Conservation (phyloP, 169 alveolate species). For the Cryptosporidium parvum region DNA sequence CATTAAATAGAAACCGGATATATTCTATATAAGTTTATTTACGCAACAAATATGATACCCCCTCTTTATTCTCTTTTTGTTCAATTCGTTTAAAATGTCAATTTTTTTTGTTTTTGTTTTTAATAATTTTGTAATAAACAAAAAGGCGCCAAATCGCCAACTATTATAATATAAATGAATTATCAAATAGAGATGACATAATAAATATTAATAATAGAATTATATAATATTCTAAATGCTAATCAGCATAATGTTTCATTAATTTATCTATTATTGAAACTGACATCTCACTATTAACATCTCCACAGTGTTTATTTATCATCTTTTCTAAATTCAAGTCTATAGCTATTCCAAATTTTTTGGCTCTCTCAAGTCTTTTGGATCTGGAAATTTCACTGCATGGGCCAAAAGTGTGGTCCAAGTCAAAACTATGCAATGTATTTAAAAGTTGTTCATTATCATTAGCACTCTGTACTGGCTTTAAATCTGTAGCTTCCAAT, state of each 20-base stretch:
- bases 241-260: constrained; percentile 3
- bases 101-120: too few species aligned
- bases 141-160: constrained; percentile 14
- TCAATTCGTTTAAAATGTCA: not conserved
- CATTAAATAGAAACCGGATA: constrained; percentile 7
- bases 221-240: not conserved
- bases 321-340: not conserved
- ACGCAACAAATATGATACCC: not conserved
- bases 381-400: constrained; percentile 53
- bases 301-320: not conserved
- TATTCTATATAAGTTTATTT: not conserved
- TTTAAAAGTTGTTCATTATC: not conserved
- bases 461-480: not conserved
- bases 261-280: constrained; percentile 38
- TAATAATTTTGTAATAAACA: too few species aligned
- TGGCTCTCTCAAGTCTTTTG: constrained; percentile 50
- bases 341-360: constrained; percentile 19
- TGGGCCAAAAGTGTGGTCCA: constrained; percentile 42
- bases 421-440: constrained; percentile 14
- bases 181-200: not conserved
- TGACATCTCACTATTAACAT: not conserved
- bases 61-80: not conserved
- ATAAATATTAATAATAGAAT: not conserved
- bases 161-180: not conserved
- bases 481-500: not conserved